A percentile compares a stretch with the other conserved stretches of the same genome.
Conservation (phyloP, 176 grass and related monocot species). For the Hordeum vulgare region MorexV3_pseudomolecules_assembly NC_058524.1:129233028-129233527, state of each 20-base stretch:
- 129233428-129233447: background rate
- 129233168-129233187: background rate
- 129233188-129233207: background rate
- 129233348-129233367: background rate
- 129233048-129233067: slow-evolving; percentile 21
- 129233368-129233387: background rate
- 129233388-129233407: background rate
- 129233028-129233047: slow-evolving; percentile 3
- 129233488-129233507: background rate
- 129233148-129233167: slow-evolving; percentile 16
- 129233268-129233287: background rate
- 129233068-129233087: slow-evolving; percentile 24
- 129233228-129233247: background rate
- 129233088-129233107: background rate
- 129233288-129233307: slow-evolving; percentile 14
- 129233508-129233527: background rate
- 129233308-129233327: slow-evolving; percentile 14
- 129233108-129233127: background rate
- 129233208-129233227: background rate
- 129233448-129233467: background rate
- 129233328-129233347: background rate
- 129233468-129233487: background rate
- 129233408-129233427: slow-evolving; percentile 10
- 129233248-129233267: slow-evolving; percentile 5
- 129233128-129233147: background rate